These are phyloP conservation scores for Calocera cornea DNA, from an alignment of 768 basidiomycete species.

Conservation along the genomic window DNA sequence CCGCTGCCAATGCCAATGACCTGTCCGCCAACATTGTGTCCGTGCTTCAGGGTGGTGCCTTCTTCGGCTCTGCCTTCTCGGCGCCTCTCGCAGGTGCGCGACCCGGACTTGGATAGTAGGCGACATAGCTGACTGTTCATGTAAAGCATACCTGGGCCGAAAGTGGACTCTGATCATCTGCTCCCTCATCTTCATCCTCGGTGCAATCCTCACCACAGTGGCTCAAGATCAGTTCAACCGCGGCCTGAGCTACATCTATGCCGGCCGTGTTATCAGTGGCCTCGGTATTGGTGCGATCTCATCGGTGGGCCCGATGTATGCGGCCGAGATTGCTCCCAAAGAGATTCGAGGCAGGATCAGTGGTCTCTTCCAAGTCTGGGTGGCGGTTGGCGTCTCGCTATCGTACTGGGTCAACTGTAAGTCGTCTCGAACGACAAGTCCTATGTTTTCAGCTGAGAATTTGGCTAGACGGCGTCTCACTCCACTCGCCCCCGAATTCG, in stretches of 20 bases:
- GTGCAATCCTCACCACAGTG: slow-evolving; percentile 61
- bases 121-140: neutral
- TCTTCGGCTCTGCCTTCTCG: slow-evolving; percentile 34
- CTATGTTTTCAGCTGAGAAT: neutral
- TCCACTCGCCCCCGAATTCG: slow-evolving; percentile 10
- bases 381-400: slow-evolving; percentile 72
- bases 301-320: slow-evolving; percentile 67
- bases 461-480: slow-evolving; percentile 10
- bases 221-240: slow-evolving; percentile 36
- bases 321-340: slow-evolving; percentile 79
- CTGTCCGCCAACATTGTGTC: slow-evolving; percentile 67
- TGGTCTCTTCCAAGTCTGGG: slow-evolving; percentile 78
- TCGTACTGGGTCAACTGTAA: slow-evolving; percentile 69
- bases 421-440: too few species aligned
- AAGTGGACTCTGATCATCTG: slow-evolving; percentile 48
- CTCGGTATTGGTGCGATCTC: slow-evolving; percentile 72
- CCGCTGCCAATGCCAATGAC: slow-evolving; percentile 13
- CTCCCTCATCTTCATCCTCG: slow-evolving; percentile 49
- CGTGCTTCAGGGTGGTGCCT: slow-evolving; percentile 73
- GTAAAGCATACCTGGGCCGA: slow-evolving; percentile 49
- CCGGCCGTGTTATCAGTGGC: slow-evolving; percentile 67
- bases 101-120: slow-evolving; percentile 15
- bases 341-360: slow-evolving; percentile 78
- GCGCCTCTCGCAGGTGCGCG: neutral
- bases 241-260: slow-evolving; percentile 59